Conservation (phyloP, 306 rosid genomes). For the Prosopis cineraria region DNA sequence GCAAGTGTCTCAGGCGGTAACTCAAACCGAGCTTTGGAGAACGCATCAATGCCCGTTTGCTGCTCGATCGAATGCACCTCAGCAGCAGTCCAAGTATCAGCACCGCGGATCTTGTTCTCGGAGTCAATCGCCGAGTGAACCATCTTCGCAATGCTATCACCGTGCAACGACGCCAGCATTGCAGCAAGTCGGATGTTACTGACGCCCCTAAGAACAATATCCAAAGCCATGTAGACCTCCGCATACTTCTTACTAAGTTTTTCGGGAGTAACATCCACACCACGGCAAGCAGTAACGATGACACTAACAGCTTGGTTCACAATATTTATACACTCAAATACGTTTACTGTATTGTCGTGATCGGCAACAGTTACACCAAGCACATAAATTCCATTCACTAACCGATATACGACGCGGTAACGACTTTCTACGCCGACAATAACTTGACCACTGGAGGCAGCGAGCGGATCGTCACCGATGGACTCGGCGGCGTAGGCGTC, state of each 20-base stretch:
- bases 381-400: conserved; percentile 88
- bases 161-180: conserved; percentile 88
- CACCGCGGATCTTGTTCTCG: conserved; percentile 92
- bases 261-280: conserved; percentile 92
- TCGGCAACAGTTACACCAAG: conserved; percentile 91
- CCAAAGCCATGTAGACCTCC: conserved; percentile 95
- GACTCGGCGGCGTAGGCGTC: conserved; percentile 53
- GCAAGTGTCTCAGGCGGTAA: conserved; percentile 79
- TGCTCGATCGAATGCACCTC: conserved; percentile 80
- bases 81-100: conserved; percentile 56
- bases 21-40: conserved; percentile 59
- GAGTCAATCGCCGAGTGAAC: conserved; percentile 82
- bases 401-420: conserved; percentile 82
- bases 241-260: conserved; percentile 87
- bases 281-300: conserved; percentile 85
- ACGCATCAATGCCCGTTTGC: conserved; percentile 60
- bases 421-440: conserved; percentile 94
- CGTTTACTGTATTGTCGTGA: conserved; percentile 77
- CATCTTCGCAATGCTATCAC: conserved; percentile 92
- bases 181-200: conserved; percentile 93
- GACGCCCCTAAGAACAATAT: conserved; percentile 87
- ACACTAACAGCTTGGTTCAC: conserved; percentile 95
- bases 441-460: conserved; percentile 91
- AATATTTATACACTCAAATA: conserved; percentile 86
- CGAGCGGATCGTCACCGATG: conserved; percentile 69